Evolutionary conservation across 257 asterid genomes (phyloP).

Genomic region (Paraleonurus japonicus): DNA sequence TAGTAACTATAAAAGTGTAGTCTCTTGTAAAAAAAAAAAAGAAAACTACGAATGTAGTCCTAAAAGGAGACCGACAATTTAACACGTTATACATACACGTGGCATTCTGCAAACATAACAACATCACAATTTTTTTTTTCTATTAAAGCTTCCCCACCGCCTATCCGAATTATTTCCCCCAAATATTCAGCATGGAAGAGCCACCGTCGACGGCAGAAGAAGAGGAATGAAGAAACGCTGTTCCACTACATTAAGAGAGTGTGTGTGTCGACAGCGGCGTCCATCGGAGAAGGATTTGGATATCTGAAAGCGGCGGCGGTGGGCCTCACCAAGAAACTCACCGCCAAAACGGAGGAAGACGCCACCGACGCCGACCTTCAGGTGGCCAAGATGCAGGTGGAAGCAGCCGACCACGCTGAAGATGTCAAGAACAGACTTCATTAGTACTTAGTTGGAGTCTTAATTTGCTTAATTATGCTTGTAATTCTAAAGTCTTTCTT

Average conservation of each 20-base stretch:
- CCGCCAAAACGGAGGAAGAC: conserved; percentile 32
- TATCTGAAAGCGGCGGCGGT: conserved; percentile 20
- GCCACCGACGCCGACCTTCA: conserved; percentile 31
- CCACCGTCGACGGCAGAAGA: not conserved
- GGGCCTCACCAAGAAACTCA: conserved; percentile 19
- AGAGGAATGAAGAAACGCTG: not conserved
- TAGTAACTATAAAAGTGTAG: too few relatives aligned
- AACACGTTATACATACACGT: too few relatives aligned
- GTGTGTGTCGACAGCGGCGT: conserved; percentile 9
- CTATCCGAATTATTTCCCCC: not conserved
- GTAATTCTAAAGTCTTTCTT: too few relatives aligned
- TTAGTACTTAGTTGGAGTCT: not conserved
- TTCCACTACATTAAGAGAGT: not conserved
- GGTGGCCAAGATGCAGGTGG: conserved; percentile 34
- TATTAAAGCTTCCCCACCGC: too few relatives aligned
- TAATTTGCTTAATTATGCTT: too few relatives aligned
- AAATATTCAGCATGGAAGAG: conserved; percentile 11
- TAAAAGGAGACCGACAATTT: too few relatives aligned
- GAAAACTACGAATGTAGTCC: too few relatives aligned
- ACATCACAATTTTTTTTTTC: not conserved
- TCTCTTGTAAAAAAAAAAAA: too few relatives aligned
- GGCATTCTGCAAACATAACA: not conserved
- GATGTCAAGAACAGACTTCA: conserved; percentile 13
- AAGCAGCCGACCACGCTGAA: conserved; percentile 29
- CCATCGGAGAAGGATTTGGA: conserved; percentile 15